A percentile compares a stretch with the other conserved stretches of the same genome.
These are phyloP conservation scores for Willaertia magna DNA, from an alignment of 208 protist species.

Conservation along the genomic window DNA sequence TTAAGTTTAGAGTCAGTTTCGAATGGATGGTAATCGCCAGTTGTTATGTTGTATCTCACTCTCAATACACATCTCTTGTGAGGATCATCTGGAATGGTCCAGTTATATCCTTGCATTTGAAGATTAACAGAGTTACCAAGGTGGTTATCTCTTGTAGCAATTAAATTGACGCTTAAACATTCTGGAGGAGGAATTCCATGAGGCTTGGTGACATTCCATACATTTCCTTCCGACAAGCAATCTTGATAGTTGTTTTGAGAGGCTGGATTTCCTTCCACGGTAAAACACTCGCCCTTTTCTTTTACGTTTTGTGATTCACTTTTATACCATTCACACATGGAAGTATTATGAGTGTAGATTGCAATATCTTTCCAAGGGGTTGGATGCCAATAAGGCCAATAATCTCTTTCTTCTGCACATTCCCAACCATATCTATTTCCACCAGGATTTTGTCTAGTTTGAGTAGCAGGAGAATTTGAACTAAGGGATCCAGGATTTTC, in stretches of 20 bases:
- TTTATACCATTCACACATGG: constrained; percentile 41
- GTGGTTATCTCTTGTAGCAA: constrained; percentile 47
- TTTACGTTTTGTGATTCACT: constrained; percentile 43
- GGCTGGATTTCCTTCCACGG: neutral
- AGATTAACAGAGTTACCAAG: constrained; percentile 36
- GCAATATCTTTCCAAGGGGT: constrained; percentile 59
- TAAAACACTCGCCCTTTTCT: constrained; percentile 26
- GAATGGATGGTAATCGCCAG: constrained; percentile 34
- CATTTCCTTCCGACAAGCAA: neutral
- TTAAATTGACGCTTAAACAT: constrained; percentile 20
- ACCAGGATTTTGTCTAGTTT: constrained; percentile 48
- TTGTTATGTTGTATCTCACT: constrained; percentile 62
- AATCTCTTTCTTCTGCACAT: constrained; percentile 67
- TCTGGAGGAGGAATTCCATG: constrained; percentile 14
- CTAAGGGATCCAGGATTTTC: neutral
- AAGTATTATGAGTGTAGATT: constrained; percentile 39
- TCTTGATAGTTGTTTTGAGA: constrained; percentile 13
- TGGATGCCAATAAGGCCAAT: constrained; percentile 71
- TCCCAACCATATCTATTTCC: constrained; percentile 46
- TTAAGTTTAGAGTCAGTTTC: constrained; percentile 3
- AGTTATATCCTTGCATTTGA: constrained; percentile 27
- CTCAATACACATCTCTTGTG: constrained; percentile 9
- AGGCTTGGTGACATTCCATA: neutral
- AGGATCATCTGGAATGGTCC: constrained; percentile 29
- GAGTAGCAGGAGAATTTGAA: neutral